A percentile compares a stretch with the other conserved stretches of the same genome.
Conservation (phyloP, 768 basidiomycete genomes). For the Clitopilus hobsonii region DNA sequence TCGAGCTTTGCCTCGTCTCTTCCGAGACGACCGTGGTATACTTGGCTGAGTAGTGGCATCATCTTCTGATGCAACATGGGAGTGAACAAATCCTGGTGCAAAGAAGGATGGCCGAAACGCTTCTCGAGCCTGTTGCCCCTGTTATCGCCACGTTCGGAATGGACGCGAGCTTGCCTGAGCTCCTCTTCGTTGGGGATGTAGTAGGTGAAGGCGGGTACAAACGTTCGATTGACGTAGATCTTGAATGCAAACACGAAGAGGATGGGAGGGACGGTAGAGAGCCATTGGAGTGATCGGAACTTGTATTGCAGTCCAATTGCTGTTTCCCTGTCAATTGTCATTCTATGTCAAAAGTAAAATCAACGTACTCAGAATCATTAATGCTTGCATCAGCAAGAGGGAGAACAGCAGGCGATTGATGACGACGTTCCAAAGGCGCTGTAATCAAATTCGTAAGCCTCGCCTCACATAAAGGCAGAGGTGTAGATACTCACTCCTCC, state of each 20-base stretch:
- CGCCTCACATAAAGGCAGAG: background rate
- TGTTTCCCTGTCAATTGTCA: conserved; percentile 19
- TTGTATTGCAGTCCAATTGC: conserved; percentile 83
- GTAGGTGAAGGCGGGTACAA: conserved; percentile 67
- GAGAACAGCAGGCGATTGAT: conserved; percentile 82
- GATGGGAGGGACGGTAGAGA: conserved; percentile 83
- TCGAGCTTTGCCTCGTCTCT: conserved; percentile 60
- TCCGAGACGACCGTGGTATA: conserved; percentile 71
- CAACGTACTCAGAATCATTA: conserved; percentile 81
- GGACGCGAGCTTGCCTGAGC: conserved; percentile 64
- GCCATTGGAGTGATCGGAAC: conserved; percentile 73
- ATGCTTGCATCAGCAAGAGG: conserved; percentile 79
- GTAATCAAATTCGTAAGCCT: conserved; percentile 5
- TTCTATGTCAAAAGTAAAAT: background rate
- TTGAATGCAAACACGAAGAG: conserved; percentile 81
- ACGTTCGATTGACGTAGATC: conserved; percentile 68
- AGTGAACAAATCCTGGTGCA: conserved; percentile 82
- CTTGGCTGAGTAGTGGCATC: conserved; percentile 72
- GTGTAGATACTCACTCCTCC: conserved; percentile 67
- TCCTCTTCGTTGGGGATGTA: conserved; percentile 84
- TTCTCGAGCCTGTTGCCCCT: conserved; percentile 74
- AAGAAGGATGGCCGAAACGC: conserved; percentile 92
- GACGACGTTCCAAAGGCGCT: conserved; percentile 94
- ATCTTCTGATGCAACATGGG: conserved; percentile 85
- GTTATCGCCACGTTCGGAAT: conserved; percentile 74